These are phyloP conservation scores for Irpex sp. DNA, from an alignment of 1,284 basidiomycete species.

Conservation along the genomic window DNA sequence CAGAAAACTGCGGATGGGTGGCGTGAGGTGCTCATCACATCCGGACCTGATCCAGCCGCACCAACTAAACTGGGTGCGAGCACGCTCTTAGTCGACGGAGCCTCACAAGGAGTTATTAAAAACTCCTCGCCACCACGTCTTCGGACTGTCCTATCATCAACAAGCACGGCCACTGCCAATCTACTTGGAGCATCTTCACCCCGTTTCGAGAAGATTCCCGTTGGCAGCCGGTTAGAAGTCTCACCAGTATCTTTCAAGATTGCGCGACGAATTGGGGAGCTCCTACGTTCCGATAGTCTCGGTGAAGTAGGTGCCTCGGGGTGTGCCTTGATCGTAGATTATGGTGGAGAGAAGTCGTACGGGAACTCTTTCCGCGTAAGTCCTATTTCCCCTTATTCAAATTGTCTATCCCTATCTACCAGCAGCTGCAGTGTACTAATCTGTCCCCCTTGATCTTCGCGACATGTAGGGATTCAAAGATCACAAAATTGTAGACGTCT, in stretches of 20 bases:
- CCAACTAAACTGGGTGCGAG: slow-evolving; percentile 23
- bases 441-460: neutral
- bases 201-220: slow-evolving; percentile 63
- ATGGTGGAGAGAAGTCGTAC: slow-evolving; percentile 75
- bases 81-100: neutral
- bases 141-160: slow-evolving; percentile 64
- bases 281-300: slow-evolving; percentile 38
- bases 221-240: slow-evolving; percentile 76
- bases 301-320: slow-evolving; percentile 45
- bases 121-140: slow-evolving; percentile 38
- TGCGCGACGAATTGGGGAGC: slow-evolving; percentile 61
- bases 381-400: neutral
- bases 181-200: slow-evolving; percentile 69
- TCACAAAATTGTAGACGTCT: slow-evolving; percentile 85
- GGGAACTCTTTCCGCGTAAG: slow-evolving; percentile 80
- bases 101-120: slow-evolving; percentile 10
- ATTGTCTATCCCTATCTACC: neutral
- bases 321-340: slow-evolving; percentile 87
- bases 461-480: slow-evolving; percentile 79
- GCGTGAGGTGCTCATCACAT: slow-evolving; percentile 82
- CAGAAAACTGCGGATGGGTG: slow-evolving; percentile 81
- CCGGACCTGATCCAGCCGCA: slow-evolving; percentile 26
- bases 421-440: neutral
- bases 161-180: slow-evolving; percentile 61
- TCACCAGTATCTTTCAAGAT: slow-evolving; percentile 69